Percentiles rank a stretch among this genome's conserved stretches.
These are phyloP conservation scores for Phytophthora idaei DNA, from an alignment of 352 stramenopile species.

Conservation along the genomic window DNA sequence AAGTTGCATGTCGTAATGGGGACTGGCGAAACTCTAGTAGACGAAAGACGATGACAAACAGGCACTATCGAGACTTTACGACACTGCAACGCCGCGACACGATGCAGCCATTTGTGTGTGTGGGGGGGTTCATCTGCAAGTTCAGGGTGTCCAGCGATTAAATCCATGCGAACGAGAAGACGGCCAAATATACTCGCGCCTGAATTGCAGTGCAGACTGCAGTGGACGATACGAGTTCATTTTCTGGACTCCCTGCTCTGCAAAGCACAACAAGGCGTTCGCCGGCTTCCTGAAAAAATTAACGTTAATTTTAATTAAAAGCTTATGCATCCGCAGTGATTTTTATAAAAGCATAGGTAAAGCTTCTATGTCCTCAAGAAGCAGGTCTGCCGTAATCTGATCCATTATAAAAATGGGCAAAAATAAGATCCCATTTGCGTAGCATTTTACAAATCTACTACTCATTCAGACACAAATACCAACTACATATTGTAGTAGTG, in stretches of 20 bases:
- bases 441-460: no score
- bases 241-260: neutral
- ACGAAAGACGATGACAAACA: slow-evolving; percentile 14
- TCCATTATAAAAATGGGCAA: no score
- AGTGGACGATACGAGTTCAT: no score
- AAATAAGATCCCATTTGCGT: no score
- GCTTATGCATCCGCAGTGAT: neutral
- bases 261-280: neutral
- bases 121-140: no score
- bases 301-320: neutral
- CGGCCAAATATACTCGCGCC: no score
- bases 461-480: no score
- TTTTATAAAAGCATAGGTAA: no score
- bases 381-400: no score
- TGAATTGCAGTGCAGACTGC: no score
- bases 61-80: neutral
- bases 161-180: slow-evolving; percentile 1
- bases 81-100: slow-evolving; percentile 2
- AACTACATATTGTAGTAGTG: no score
- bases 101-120: neutral
- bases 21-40: slow-evolving; percentile 13
- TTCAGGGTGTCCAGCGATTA: neutral
- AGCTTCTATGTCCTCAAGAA: no score
- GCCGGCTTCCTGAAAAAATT: slow-evolving; percentile 6
- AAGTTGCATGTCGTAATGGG: slow-evolving; percentile 22